phyloP scores from a whole-genome alignment of 2,329 filamentous ascomycete genomes.

The Hypoxylon sp. region DNA sequence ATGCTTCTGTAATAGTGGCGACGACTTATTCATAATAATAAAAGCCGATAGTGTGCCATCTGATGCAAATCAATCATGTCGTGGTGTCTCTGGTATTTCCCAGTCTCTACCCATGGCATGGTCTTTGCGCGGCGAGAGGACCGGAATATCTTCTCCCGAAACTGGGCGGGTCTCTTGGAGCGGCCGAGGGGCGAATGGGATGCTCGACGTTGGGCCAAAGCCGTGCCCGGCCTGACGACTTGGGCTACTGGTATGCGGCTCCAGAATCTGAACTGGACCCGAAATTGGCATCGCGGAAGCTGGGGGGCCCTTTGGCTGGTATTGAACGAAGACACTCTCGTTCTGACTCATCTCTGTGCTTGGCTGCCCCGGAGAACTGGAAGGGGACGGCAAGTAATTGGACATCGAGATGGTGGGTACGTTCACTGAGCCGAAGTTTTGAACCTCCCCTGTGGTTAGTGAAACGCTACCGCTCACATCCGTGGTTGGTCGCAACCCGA shows the following conservation, averaged over 20 bases:
- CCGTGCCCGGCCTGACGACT: constrained; percentile 42
- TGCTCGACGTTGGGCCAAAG: constrained; percentile 47
- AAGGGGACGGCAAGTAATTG: constrained; percentile 40
- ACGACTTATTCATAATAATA: neutral
- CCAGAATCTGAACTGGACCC: constrained; percentile 45
- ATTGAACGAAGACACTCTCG: constrained; percentile 63
- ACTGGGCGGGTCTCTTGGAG: constrained; percentile 23
- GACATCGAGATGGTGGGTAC: constrained; percentile 40
- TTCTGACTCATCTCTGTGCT: constrained; percentile 36
- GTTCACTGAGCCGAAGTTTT: constrained; percentile 17
- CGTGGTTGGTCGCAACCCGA: neutral
- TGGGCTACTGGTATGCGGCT: constrained; percentile 46
- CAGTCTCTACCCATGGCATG: constrained; percentile 26
- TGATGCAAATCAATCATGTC: neutral
- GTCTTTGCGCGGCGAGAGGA: constrained; percentile 10
- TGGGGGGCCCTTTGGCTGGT: constrained; percentile 66
- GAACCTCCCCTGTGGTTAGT: constrained; percentile 14
- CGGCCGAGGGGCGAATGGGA: constrained; percentile 45
- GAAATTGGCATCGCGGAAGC: constrained; percentile 54
- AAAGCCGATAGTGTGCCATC: neutral
- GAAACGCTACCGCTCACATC: neutral
- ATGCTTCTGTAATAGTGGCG: neutral
- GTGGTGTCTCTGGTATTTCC: constrained; percentile 40
- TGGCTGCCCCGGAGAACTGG: constrained; percentile 50
- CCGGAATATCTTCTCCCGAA: constrained; percentile 29